Evolutionary conservation across 805 yeast genomes (phyloP).

Genomic region (Zygoascus biomembranicola): DNA sequence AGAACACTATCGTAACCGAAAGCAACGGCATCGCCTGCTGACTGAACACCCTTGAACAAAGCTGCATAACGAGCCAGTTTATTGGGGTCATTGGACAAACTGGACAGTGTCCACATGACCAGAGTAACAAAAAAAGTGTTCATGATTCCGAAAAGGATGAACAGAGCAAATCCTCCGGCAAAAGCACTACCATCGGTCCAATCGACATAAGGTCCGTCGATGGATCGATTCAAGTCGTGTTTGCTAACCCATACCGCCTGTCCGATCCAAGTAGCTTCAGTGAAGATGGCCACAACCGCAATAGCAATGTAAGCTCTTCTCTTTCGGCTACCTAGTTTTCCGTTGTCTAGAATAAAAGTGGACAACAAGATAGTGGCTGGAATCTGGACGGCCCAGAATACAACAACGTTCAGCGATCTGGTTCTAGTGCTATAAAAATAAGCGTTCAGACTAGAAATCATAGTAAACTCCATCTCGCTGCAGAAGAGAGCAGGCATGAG

Average conservation of each 20-base stretch:
- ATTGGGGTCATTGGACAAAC: constrained; percentile 47
- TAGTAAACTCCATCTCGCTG: constrained; percentile 1
- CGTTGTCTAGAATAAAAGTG: not conserved
- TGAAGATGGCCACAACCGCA: not conserved
- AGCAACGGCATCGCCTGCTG: constrained; percentile 46
- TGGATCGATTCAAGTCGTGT: not conserved
- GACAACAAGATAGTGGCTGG: constrained; percentile 1
- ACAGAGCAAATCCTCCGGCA: constrained; percentile 52
- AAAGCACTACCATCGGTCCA: constrained; percentile 37
- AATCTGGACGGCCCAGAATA: constrained; percentile 55
- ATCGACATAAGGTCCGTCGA: not conserved
- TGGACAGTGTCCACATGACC: constrained; percentile 49
- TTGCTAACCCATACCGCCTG: not conserved
- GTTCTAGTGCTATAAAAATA: constrained; percentile 43
- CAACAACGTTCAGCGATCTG: constrained; percentile 50
- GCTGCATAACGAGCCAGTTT: constrained; percentile 51
- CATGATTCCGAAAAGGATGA: constrained; percentile 49
- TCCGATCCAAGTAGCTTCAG: not conserved
- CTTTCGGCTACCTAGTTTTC: not conserved
- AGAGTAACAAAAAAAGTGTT: constrained; percentile 53
- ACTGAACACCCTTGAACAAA: constrained; percentile 52
- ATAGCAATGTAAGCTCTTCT: constrained; percentile 1
- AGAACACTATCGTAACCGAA: not conserved
- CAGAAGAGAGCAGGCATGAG: not conserved
- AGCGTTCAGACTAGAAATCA: not conserved